Evolutionary conservation across 192 early-diverging fungal genomes (phyloP), one percentile per base, ranked within the genome.

Genomic region (Podila epicladia): DNA sequence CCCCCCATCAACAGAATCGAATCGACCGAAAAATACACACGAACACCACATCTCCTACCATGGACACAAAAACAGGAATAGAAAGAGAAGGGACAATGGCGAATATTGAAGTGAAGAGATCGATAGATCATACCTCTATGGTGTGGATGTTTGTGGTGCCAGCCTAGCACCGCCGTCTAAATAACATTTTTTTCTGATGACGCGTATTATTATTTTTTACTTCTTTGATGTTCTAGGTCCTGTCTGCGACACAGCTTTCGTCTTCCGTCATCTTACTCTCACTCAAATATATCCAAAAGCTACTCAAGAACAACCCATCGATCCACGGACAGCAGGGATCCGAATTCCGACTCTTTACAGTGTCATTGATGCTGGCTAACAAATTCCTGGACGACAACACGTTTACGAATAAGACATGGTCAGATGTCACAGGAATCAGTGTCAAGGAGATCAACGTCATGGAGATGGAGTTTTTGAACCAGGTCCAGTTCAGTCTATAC

Each of bases 301-400:
- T 94, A 51, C 82, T 89, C 53, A 74, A 78, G 32, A 79, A 83
- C 45, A 85, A 89, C 62, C 87, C 92, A 4, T 75, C 84, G 9
- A 86, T 91, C 32, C 83, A 85, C 70, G 92, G 89, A 60, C 84
- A 85, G 28, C 75, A 82, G 45, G 95, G 95, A 59, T 92, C 90
- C 50, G 95, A 97, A 71, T 94, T 92, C 65, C 84, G 95, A n/a
- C 72, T 96, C 49, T 93, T 97, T 75, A 92, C 94, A 9, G 93
- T 93, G n/a, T 91, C 94, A 50, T 84, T 97, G 45, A 94, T 95
- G 86, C 87, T 95, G 7, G 91, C 94, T 62, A 95, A 93, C 85
- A 97, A 97, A 73, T 91, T 90, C 71, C 84, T 95, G 31, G 90
- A 94, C 72, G 96, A 97, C 82, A 96, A 96, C 79, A 96, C 94